Evolutionary conservation across 179 eudicot genomes (phyloP).

Genomic region (Spinacia oleracea): DNA sequence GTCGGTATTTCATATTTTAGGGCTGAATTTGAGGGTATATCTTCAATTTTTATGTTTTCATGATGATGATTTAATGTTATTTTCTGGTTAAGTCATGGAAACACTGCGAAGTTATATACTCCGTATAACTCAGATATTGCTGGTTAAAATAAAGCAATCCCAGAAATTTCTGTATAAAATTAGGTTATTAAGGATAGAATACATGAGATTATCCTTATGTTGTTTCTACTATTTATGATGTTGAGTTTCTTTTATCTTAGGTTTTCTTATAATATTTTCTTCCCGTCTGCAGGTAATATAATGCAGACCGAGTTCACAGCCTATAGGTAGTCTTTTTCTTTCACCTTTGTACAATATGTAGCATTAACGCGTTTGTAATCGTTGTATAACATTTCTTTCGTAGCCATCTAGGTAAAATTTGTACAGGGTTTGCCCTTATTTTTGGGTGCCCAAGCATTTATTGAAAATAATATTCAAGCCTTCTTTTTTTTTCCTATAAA

Average conservation of each 20-base stretch:
- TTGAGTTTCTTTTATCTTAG: not conserved
- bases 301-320: conserved; percentile 4
- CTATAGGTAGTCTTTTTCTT: conserved; percentile 3
- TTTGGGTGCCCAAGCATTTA: conserved; percentile 22
- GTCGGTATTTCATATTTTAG: not conserved
- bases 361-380: conserved; percentile 7
- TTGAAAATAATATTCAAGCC: conserved; percentile 12
- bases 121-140: not conserved
- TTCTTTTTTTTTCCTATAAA: not conserved
- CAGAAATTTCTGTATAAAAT: not conserved
- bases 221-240: not conserved
- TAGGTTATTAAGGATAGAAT: not conserved
- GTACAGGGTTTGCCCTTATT: conserved; percentile 28
- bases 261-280: not conserved
- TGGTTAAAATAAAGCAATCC: too few species aligned
- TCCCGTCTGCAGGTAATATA: conserved; percentile 11
- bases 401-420: conserved; percentile 13
- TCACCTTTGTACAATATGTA: conserved; percentile 24
- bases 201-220: not conserved
- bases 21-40: not conserved
- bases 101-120: not conserved
- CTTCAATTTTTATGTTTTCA: too few species aligned
- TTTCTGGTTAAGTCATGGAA: not conserved
- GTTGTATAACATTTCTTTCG: conserved; percentile 22
- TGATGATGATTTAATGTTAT: not conserved